Conservation (phyloP, 1,284 basidiomycete species). For the Microbotryum silenes-acaulis region DNA sequence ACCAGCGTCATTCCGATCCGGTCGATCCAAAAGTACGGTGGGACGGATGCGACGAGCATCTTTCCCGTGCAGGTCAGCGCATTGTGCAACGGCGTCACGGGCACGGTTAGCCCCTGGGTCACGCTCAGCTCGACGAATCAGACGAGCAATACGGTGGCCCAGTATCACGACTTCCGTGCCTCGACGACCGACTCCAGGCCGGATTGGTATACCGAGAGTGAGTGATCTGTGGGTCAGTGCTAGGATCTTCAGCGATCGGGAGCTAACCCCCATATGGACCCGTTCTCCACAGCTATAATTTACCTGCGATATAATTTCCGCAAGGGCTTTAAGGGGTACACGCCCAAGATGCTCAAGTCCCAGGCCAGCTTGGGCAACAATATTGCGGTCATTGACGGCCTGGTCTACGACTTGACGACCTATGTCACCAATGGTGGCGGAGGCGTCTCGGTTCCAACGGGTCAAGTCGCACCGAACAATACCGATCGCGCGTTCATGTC, state of each 20-base stretch:
- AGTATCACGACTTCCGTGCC: conserved; percentile 92
- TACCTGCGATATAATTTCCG: conserved; percentile 75
- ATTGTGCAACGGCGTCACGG: conserved; percentile 77
- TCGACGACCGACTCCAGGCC: conserved; percentile 80
- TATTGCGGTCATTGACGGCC: conserved; percentile 71
- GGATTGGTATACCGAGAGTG: conserved; percentile 88
- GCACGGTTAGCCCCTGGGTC: conserved; percentile 76
- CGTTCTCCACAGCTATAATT: conserved; percentile 39
- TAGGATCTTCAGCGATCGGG: too few relatives aligned
- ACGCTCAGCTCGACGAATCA: conserved; percentile 73
- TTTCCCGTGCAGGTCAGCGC: conserved; percentile 98
- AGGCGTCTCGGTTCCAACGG: conserved; percentile 52
- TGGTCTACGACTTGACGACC: conserved; percentile 79
- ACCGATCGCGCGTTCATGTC: conserved; percentile 69
- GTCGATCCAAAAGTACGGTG: conserved; percentile 73
- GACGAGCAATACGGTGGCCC: conserved; percentile 56
- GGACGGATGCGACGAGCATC: conserved; percentile 62
- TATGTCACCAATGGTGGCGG: conserved; percentile 55
- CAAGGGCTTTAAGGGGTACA: conserved; percentile 82
- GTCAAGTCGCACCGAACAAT: conserved; percentile 52
- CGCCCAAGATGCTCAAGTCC: conserved; percentile 64
- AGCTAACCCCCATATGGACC: neutral
- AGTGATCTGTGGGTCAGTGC: neutral
- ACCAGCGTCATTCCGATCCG: conserved; percentile 43
- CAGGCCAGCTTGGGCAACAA: conserved; percentile 49